Conservation (phyloP, 2,329 filamentous ascomycete genomes). For the Ascochyta clinopodiicola region DNA sequence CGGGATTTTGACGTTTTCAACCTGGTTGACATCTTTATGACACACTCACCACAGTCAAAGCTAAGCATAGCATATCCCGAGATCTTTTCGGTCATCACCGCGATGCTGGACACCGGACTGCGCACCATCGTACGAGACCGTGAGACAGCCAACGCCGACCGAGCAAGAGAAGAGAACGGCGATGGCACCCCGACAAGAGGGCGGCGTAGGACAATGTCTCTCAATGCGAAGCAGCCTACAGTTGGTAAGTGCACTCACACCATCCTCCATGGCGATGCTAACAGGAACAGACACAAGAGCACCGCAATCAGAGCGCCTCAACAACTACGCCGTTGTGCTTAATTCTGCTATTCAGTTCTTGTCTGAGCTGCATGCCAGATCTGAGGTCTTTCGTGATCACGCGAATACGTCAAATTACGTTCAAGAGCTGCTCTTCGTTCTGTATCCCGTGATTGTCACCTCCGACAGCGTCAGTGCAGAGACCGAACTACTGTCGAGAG, state of each 20-base stretch:
- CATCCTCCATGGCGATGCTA: slow-evolving; percentile 2
- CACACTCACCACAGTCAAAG: slow-evolving; percentile 50
- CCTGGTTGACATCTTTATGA: slow-evolving; percentile 73
- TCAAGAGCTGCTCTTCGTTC: slow-evolving; percentile 75
- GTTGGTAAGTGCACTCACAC: slow-evolving; percentile 31
- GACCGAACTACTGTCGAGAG: slow-evolving; percentile 83
- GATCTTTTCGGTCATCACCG: slow-evolving; percentile 77
- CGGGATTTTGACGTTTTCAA: slow-evolving; percentile 75
- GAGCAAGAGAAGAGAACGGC: slow-evolving; percentile 24
- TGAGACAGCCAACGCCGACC: slow-evolving; percentile 27
- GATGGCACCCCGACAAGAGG: slow-evolving; percentile 46
- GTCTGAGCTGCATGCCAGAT: slow-evolving; percentile 77
- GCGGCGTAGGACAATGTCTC: slow-evolving; percentile 70
- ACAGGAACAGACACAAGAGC: slow-evolving; percentile 38
- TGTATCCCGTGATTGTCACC: slow-evolving; percentile 89
- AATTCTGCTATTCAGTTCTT: slow-evolving; percentile 81
- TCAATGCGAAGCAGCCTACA: slow-evolving; percentile 61
- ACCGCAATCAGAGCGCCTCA: slow-evolving; percentile 50
- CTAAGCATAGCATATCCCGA: slow-evolving; percentile 77
- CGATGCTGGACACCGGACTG: slow-evolving; percentile 86
- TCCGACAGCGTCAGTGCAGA: slow-evolving; percentile 83
- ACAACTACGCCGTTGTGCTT: slow-evolving; percentile 69
- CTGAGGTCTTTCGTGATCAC: slow-evolving; percentile 81
- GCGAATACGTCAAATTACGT: slow-evolving; percentile 80
- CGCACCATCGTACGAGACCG: slow-evolving; percentile 56